A percentile compares a stretch with the other conserved stretches of the same genome.
phyloP scores from a whole-genome alignment of 495 filamentous ascomycete species.

The Podospora conica region DNA sequence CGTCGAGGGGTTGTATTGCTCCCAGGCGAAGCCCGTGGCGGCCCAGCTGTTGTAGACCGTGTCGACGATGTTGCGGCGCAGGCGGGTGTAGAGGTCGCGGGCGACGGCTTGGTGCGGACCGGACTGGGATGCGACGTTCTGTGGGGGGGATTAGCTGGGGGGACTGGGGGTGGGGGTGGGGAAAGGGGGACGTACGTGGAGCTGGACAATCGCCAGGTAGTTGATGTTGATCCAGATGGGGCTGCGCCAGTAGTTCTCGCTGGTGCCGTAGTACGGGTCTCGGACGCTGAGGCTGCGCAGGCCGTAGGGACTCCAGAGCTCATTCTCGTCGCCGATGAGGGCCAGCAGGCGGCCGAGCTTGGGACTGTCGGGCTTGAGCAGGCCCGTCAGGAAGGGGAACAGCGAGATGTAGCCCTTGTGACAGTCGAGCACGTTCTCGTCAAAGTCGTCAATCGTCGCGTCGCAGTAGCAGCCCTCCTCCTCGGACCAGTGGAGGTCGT shows the following conservation, averaged over 20 bases:
- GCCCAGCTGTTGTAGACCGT: conserved; percentile 86
- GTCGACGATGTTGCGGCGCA: conserved; percentile 79
- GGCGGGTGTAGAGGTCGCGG: conserved; percentile 62
- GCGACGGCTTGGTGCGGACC: conserved; percentile 69
- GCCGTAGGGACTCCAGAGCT: conserved; percentile 82
- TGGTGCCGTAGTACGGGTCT: conserved; percentile 77
- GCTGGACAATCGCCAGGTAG: conserved; percentile 73
- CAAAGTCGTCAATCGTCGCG: conserved; percentile 90
- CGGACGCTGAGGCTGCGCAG: conserved; percentile 81
- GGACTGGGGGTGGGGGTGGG: neutral
- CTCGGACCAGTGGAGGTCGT: conserved; percentile 89
- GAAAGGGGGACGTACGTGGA: conserved; percentile 58
- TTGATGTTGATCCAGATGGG: conserved; percentile 98
- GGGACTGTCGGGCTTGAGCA: conserved; percentile 65
- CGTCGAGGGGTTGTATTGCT: conserved; percentile 94
- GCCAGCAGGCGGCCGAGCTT: conserved; percentile 68
- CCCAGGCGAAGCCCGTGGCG: conserved; percentile 94
- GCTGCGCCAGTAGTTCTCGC: conserved; percentile 95
- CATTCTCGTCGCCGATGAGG: conserved; percentile 69
- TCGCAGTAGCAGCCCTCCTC: conserved; percentile 81
- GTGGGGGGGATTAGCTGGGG: conserved; percentile 13
- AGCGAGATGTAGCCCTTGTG: conserved; percentile 95
- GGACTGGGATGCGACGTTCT: conserved; percentile 50
- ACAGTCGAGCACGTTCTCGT: conserved; percentile 83
- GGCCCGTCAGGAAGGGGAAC: conserved; percentile 80